These are phyloP conservation scores for Heliamphora exappendiculata DNA, from an alignment of 148 eudicot genomes.

Conservation along the genomic window DNA sequence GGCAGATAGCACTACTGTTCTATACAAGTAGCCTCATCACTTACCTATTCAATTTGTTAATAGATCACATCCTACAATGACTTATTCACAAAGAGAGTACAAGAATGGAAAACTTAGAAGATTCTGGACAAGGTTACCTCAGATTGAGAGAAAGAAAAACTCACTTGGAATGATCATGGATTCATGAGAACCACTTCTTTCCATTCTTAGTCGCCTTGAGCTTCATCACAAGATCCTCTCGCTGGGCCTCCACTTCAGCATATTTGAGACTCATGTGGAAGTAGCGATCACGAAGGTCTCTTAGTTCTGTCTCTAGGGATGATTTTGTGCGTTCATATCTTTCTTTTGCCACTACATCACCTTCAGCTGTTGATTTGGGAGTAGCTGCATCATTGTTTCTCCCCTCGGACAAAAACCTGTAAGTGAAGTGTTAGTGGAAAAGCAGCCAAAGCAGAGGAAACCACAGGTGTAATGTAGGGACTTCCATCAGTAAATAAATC, in stretches of 20 bases:
- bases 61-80: background rate
- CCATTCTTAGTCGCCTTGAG: conserved; percentile 47
- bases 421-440: background rate
- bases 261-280: conserved; percentile 78
- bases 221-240: conserved; percentile 91
- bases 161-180: background rate
- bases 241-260: conserved; percentile 85
- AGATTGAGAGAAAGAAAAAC: background rate
- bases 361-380: conserved; percentile 24
- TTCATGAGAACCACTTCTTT: conserved; percentile 61
- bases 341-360: conserved; percentile 30
- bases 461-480: background rate
- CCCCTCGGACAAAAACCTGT: conserved; percentile 43
- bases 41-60: background rate
- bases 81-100: background rate
- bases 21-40: background rate
- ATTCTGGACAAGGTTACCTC: background rate
- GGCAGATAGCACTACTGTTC: background rate
- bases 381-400: conserved; percentile 23
- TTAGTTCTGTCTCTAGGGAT: conserved; percentile 56
- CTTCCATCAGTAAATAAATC: background rate
- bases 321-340: conserved; percentile 34
- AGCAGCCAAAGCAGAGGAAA: background rate
- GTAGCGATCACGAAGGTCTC: conserved; percentile 75
- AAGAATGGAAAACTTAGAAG: background rate